Conservation (phyloP, 2,329 filamentous ascomycete genomes). For the Xylariaceae sp. region DNA sequence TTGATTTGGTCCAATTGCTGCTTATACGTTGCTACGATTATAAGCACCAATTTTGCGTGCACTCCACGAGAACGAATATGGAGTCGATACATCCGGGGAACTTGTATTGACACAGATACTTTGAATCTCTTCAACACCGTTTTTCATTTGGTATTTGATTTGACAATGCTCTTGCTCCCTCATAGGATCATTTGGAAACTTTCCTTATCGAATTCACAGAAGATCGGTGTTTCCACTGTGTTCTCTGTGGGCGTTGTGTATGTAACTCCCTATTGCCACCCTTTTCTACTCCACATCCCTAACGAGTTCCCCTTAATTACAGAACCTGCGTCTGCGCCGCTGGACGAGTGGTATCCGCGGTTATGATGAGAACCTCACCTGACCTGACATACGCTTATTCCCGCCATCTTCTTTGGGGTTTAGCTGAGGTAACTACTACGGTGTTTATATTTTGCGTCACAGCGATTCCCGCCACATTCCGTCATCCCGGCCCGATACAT, state of each 20-base stretch:
- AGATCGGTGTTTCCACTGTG: constrained; percentile 23
- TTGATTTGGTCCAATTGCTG: constrained; percentile 10
- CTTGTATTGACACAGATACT: constrained; percentile 14
- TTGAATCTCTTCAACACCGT: constrained; percentile 9
- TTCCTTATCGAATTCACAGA: constrained; percentile 45
- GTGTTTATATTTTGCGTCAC: too few relatives aligned
- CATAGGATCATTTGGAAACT: constrained; percentile 52
- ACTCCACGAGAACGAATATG: constrained; percentile 20
- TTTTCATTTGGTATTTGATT: constrained; percentile 41
- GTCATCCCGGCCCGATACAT: too few relatives aligned
- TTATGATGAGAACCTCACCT: too few relatives aligned
- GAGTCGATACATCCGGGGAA: constrained; percentile 15
- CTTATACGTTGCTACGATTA: constrained; percentile 12
- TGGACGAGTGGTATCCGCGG: too few relatives aligned
- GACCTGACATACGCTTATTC: too few relatives aligned
- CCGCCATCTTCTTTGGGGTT: too few relatives aligned
- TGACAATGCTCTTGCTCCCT: constrained; percentile 49
- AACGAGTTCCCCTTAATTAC: too few relatives aligned
- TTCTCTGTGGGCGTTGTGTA: constrained; percentile 27
- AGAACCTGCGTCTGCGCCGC: too few relatives aligned
- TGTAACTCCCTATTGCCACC: background rate
- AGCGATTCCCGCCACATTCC: too few relatives aligned
- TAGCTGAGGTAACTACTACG: too few relatives aligned
- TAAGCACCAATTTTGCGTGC: constrained; percentile 13
- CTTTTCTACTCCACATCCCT: too few relatives aligned